A percentile compares a stretch with the other conserved stretches of the same genome.
Conservation (phyloP, 2,329 filamentous ascomycete species). For the Xylariaceae sp. region DNA sequence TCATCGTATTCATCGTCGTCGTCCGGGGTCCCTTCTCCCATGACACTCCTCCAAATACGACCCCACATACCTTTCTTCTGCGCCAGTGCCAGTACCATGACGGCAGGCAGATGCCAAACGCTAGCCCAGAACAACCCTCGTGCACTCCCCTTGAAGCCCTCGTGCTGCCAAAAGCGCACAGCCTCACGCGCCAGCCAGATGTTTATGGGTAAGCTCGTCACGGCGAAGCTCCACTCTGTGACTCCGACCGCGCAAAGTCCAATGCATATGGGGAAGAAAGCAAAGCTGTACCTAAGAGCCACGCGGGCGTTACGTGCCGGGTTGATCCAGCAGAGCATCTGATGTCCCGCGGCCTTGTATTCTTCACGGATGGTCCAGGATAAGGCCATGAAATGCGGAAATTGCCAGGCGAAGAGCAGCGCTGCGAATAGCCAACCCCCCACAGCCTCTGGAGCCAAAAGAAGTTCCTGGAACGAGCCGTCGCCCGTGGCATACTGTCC, state of each 20-base stretch:
- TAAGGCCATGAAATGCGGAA: constrained; percentile 95
- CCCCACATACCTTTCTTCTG: constrained; percentile 94
- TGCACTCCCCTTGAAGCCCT: constrained; percentile 76
- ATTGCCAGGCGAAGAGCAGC: constrained; percentile 92
- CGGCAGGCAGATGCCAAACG: constrained; percentile 88
- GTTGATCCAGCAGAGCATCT: constrained; percentile 82
- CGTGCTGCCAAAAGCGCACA: constrained; percentile 71
- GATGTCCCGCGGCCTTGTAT: constrained; percentile 67
- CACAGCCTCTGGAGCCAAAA: constrained; percentile 60
- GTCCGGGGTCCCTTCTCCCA: constrained; percentile 55
- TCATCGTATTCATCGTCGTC: constrained; percentile 55
- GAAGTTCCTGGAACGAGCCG: constrained; percentile 71
- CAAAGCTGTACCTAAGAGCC: constrained; percentile 77
- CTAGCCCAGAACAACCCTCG: constrained; percentile 92
- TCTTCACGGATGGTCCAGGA: constrained; percentile 86
- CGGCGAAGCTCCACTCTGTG: constrained; percentile 80
- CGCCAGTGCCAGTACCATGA: constrained; percentile 83
- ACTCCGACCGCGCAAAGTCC: constrained; percentile 74
- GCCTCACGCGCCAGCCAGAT: constrained; percentile 80
- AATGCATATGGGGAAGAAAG: constrained; percentile 82
- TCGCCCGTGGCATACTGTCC: constrained; percentile 76
- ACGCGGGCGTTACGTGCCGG: constrained; percentile 81
- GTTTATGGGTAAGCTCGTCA: constrained; percentile 78
- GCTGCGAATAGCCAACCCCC: constrained; percentile 88
- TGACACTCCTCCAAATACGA: constrained; percentile 67